phyloP scores from a whole-genome alignment of 2,329 filamentous ascomycete genomes.

The Aspergillus tanneri region DNA sequence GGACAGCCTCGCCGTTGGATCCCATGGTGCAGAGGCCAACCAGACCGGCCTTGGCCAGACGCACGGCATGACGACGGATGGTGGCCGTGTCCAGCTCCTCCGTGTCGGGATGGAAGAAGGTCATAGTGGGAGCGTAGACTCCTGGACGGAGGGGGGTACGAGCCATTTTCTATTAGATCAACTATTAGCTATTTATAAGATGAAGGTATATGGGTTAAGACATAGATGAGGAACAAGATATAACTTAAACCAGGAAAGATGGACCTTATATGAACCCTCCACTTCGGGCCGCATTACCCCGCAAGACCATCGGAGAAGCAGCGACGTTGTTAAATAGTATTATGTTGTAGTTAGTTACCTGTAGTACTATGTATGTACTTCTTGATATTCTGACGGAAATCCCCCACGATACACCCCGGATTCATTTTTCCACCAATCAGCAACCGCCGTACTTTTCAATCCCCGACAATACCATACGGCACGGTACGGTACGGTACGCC shows the following conservation, averaged over 20 bases:
- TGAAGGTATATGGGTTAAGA: background rate
- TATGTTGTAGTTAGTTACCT: no score
- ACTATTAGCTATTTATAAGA: background rate
- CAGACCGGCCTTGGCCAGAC: conserved; percentile 73
- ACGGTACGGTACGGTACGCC: no score
- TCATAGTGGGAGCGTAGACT: conserved; percentile 87
- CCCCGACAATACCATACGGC: background rate
- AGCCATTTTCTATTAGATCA: conserved; percentile 21
- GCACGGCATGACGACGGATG: conserved; percentile 77
- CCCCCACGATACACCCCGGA: conserved; percentile 5
- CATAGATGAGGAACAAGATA: background rate
- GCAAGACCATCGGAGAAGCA: no score
- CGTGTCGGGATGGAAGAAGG: conserved; percentile 80
- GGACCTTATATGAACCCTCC: no score
- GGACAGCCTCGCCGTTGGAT: conserved; percentile 85
- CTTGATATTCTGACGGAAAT: no score
- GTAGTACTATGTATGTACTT: no score
- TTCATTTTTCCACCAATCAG: conserved; percentile 11
- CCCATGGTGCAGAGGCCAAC: conserved; percentile 83
- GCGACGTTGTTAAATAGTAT: no score
- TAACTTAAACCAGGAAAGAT: no score
- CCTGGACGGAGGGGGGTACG: conserved; percentile 69
- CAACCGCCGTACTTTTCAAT: background rate
- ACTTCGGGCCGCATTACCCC: no score
- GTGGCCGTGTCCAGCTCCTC: conserved; percentile 79